These are phyloP conservation scores for Magnolia kwangsiensis DNA, from an alignment of 164 flowering plant genomes.

Conservation along the genomic window DNA sequence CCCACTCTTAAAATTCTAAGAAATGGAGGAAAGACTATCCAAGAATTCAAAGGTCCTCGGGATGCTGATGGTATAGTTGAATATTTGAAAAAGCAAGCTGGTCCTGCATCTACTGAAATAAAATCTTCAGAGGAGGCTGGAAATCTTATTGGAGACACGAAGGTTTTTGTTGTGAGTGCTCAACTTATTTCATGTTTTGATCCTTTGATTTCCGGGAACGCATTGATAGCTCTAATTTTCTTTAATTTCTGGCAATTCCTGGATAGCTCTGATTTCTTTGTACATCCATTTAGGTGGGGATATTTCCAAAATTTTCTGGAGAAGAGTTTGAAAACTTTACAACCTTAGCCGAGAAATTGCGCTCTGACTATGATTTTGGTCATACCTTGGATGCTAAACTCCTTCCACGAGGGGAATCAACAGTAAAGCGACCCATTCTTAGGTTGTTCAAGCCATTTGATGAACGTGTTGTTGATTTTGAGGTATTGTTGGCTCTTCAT, in stretches of 20 bases:
- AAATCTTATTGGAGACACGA: constrained; percentile 43
- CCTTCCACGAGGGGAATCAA: constrained; percentile 78
- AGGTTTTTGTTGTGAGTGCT: constrained; percentile 50
- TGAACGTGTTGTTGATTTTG: constrained; percentile 73
- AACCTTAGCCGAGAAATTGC: constrained; percentile 63
- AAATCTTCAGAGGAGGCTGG: constrained; percentile 63
- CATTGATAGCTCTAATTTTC: no score
- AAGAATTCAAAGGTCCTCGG: constrained; percentile 90
- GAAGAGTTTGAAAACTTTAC: constrained; percentile 70
- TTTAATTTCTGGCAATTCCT: not conserved
- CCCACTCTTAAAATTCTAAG: constrained; percentile 84
- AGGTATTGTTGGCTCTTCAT: constrained; percentile 44
- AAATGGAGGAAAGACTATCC: constrained; percentile 64
- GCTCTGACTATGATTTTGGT: constrained; percentile 80
- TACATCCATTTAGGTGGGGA: constrained; percentile 56
- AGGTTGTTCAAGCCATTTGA: constrained; percentile 94
- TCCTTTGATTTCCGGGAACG: not conserved
- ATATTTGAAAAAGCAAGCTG: constrained; percentile 76
- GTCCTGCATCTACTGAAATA: constrained; percentile 82
- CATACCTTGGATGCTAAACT: constrained; percentile 78
- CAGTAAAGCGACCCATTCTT: constrained; percentile 57
- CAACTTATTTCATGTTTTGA: not conserved
- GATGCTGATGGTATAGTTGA: constrained; percentile 84
- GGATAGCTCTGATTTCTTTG: not conserved
- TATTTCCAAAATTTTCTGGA: constrained; percentile 80